Evolutionary conservation across 495 filamentous ascomycete species (phyloP), one percentile per base, ranked within the genome.

Genomic region (Aspergillus saccharolyticus): DNA sequence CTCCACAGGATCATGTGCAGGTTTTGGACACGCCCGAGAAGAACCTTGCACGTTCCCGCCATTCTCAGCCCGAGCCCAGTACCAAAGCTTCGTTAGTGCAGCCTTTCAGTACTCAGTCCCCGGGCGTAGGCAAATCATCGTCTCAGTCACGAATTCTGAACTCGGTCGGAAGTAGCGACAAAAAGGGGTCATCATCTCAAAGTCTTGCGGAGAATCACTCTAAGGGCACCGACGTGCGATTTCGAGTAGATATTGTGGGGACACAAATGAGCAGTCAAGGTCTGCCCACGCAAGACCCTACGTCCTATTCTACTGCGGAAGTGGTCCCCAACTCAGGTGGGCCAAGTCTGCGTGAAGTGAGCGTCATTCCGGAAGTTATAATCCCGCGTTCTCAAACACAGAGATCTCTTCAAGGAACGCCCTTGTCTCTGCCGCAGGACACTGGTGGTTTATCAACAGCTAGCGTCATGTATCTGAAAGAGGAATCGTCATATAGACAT

Each of bases 131-230:
- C 52, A 74, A 75, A 48, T 68, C 63, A 16, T 75, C 72, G 2
- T 75, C 74, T 28, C 68, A 73, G 44, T 73, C 72, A 24, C 67
- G 69, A 18, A 60, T 79, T 47, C 53, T 72, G 48, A 64, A 75
- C 55, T 70, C 68, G 22, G 69, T 66, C 48, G 60, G 53, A 10
- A 70, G 55, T 49, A 51, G 28, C 48, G 63, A 61, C 22, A 58
- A 55, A 53, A 66, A 56, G 59, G 68, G 52, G 30, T 43, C 57
- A 10, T 47, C 62, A 14, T 70, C 67, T 33, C 61, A 68, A 44
- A 55, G 58, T 28, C 55, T 30, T 22, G 22, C 54, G 0, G 53
- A 62, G 33, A 45, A 60, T 21, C 53, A 58, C 20, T 55, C 39
- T 19, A 44, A 33, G 8, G 59, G 28, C 19, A 25, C 47, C n/a